phyloP scores from a whole-genome alignment of 140 eudicot genomes.

The Cichorium intybus region DNA sequence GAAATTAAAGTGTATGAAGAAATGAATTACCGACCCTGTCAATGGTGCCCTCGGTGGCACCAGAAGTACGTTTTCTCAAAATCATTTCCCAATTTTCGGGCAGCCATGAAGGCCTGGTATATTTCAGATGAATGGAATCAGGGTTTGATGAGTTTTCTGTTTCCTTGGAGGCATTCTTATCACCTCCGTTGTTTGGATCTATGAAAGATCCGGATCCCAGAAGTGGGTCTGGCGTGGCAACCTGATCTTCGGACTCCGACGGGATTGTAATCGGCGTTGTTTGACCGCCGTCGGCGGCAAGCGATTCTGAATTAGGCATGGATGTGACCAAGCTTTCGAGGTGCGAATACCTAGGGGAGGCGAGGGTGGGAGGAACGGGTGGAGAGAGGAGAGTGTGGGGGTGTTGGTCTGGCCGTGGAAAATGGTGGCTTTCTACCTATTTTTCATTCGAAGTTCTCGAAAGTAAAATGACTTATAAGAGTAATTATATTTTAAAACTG shows the following conservation, averaged over 20 bases:
- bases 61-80: conserved; percentile 29
- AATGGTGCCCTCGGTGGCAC: conserved; percentile 36
- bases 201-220: conserved; percentile 40
- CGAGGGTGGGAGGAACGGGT: background rate
- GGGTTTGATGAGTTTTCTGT: conserved; percentile 2
- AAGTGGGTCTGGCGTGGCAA: conserved; percentile 32
- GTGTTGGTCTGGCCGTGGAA: too few species aligned
- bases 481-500: too few species aligned
- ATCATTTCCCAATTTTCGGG: conserved; percentile 27
- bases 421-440: too few species aligned
- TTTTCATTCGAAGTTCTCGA: too few species aligned
- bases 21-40: conserved; percentile 29
- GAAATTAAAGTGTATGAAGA: background rate
- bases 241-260: conserved; percentile 28
- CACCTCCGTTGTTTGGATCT: conserved; percentile 32
- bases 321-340: background rate
- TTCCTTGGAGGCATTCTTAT: conserved; percentile 4
- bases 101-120: conserved; percentile 30
- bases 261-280: conserved; percentile 13
- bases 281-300: conserved; percentile 21
- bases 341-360: background rate
- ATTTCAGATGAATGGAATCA: conserved; percentile 2
- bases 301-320: conserved; percentile 23
- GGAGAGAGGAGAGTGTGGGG: background rate
- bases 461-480: too few species aligned